Base-by-base conservation (phyloP, 164 flowering plant species). In the Berberis vulgaris region DNA sequence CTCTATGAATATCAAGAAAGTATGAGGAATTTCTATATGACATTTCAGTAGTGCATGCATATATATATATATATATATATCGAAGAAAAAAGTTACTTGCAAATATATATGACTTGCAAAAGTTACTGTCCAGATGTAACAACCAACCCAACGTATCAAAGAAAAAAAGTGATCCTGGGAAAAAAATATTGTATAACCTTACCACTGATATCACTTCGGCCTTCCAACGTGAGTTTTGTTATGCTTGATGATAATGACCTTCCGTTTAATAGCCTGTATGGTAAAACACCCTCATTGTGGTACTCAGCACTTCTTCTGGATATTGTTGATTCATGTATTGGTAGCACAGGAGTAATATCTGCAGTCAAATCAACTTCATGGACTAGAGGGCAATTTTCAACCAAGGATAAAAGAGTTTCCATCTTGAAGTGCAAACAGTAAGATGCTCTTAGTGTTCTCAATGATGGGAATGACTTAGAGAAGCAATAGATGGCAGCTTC, bases 201-300 rank as follows among this genome's bases (percentile, higher is more conserved):
- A 89, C 96, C 96, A 53, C 61, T 61, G 7, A 89, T 65, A 62
- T 89, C 91, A 67, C 64, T 79, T 65, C 88, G 78, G n/a, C 96
- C 96, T 68, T 81, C 82, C 74, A 89, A 65, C 5, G 79, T 75
- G 64, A 89, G 88, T 62, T 76, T 84, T 64, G 81, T 74, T 45
- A 86, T 65, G 64, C 73, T 76, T 61, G 83, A 76, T 7, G 63
- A 38, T 55, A 68, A 58, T 40, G 68, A 50, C 60, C 73, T 61
- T 57, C 11, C 72, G 41, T 53, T 68, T 26, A 50, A 49, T 43
- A 50, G 39, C 46, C 9, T 12, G 44, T 55, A 52, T 56, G 62
- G 41, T 39, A 61, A 57, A 60, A 7, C 52, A 41, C 49, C 49
- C 12, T 41, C 44, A 43, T 70, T 62, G 13, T 46, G 49, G 39